Conservation (phyloP, 1,284 basidiomycete species). For the Pseudozyma sp. region DNA sequence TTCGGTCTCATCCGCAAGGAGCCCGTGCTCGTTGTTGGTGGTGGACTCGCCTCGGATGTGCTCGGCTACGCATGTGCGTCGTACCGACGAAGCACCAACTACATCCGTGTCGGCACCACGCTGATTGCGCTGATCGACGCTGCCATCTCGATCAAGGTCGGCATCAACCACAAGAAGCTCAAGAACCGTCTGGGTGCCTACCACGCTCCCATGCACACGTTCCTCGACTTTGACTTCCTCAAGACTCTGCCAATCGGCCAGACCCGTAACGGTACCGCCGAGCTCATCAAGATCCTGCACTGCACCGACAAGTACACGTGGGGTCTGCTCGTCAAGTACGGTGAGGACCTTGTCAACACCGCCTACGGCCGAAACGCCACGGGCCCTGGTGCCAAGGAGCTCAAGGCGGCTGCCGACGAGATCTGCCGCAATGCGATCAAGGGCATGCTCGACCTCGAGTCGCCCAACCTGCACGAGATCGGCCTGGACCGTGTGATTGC, state of each 20-base stretch:
- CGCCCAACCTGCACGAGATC: conserved; percentile 71
- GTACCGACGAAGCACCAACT: conserved; percentile 71
- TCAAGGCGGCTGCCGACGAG: conserved; percentile 66
- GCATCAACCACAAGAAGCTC: conserved; percentile 65
- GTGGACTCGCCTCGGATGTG: conserved; percentile 70
- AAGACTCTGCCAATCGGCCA: conserved; percentile 71
- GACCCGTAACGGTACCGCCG: conserved; percentile 71
- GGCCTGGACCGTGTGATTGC: conserved; percentile 72
- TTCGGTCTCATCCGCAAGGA: conserved; percentile 72
- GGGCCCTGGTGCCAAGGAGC: conserved; percentile 67
- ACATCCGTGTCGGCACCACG: conserved; percentile 71
- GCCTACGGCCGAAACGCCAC: conserved; percentile 70
- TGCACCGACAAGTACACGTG: conserved; percentile 70
- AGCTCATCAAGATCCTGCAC: conserved; percentile 71
- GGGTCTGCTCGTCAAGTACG: conserved; percentile 71
- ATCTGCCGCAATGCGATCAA: conserved; percentile 71
- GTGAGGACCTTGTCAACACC: conserved; percentile 70
- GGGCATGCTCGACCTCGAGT: conserved; percentile 71
- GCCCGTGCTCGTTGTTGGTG: conserved; percentile 71
- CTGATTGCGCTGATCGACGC: conserved; percentile 72
- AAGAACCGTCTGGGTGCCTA: conserved; percentile 69
- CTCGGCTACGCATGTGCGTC: conserved; percentile 71
- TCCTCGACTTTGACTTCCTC: conserved; percentile 71
- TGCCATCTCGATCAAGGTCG: conserved; percentile 71
- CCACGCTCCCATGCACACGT: conserved; percentile 71